Evolutionary conservation across 2,329 filamentous ascomycete genomes (phyloP), one percentile per base, ranked within the genome.

Genomic region (Mycosphaerelloides madeirae): DNA sequence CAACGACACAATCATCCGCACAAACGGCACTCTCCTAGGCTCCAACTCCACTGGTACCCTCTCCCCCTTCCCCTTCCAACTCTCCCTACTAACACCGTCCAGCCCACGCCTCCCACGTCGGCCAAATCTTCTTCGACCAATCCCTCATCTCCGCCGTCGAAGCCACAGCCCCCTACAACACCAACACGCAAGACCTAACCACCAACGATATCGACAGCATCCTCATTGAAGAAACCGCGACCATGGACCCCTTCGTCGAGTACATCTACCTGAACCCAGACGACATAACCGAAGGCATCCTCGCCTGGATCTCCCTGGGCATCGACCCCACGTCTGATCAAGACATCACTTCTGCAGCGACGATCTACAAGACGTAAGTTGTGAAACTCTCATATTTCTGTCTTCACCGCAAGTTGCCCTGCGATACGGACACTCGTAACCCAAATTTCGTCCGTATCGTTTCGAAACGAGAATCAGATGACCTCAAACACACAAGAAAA

Each of bases 81-180:
- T 6, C 9, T 25, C 22, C n/a, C n/a, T n/a, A n/a, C n/a, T n/a
- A n/a, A n/a, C n/a, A n/a, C n/a, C n/a, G n/a, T n/a, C n/a, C 54
- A 19, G 46, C 52, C 3, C 69, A 65, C 39, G 71, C 77, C 45
- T 73, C 75, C 6, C 80, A 84, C 64, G 71, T 83, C 31, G 80
- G 81, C 14, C 81, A 85, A 60, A 58, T 81, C 39, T 84, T 80
- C 71, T 80, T 80, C 44, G 79, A 84, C 60, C 75, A 83, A 59
- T 68, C 70, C 50, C 72, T 84, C 8, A 73, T 79, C 52, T 55
- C 56, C 19, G 50, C 67, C 31, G 77, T 83, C 43, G 74, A 80
- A 49, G 60, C 61, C 8, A 67, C 64, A 1, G 46, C 58, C 0
- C 74, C 76, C 3, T 72, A 73, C 61, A 68, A 60, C 54, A 68